Conservation (phyloP, 2,329 filamentous ascomycete genomes). For the Beauveria sp. region DNA sequence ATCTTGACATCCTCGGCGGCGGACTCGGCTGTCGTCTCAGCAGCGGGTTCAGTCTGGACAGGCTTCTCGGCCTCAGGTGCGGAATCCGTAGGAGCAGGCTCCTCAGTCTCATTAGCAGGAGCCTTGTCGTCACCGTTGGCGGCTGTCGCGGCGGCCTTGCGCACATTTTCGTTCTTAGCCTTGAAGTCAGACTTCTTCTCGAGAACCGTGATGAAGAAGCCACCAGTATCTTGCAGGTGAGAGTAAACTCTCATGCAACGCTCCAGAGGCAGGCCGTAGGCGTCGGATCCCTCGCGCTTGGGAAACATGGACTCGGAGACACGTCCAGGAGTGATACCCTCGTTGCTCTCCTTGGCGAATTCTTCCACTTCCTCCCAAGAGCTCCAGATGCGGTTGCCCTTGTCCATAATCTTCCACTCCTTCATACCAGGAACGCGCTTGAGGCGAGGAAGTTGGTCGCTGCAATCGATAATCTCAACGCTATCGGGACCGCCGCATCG, state of each 20-base stretch:
- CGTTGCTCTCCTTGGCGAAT: slow-evolving; percentile 51
- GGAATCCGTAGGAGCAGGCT: slow-evolving; percentile 23
- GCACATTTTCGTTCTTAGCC: slow-evolving; percentile 60
- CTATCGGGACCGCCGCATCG: slow-evolving; percentile 77
- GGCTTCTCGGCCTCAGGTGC: slow-evolving; percentile 17
- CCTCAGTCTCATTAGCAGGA: slow-evolving; percentile 22
- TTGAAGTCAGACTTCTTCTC: slow-evolving; percentile 86
- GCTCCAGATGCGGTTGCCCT: slow-evolving; percentile 68
- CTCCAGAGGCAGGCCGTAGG: slow-evolving; percentile 67
- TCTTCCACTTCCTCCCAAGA: slow-evolving; percentile 76
- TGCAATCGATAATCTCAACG: slow-evolving; percentile 79
- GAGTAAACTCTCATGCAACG: slow-evolving; percentile 91
- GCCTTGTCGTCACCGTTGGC: slow-evolving; percentile 14
- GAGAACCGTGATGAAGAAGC: slow-evolving; percentile 93
- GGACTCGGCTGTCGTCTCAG: slow-evolving; percentile 14
- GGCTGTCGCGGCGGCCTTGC: slow-evolving; percentile 24
- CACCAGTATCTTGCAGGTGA: slow-evolving; percentile 91
- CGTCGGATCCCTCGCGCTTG: slow-evolving; percentile 41
- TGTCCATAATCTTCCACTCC: slow-evolving; percentile 88
- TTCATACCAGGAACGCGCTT: slow-evolving; percentile 71
- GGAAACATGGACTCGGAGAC: slow-evolving; percentile 82
- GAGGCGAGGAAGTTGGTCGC: slow-evolving; percentile 65
- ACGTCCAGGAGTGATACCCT: slow-evolving; percentile 51
- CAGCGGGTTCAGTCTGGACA: slow-evolving; percentile 18
- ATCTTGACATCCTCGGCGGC: slow-evolving; percentile 22